phyloP scores from a whole-genome alignment of 2,329 filamentous ascomycete genomes.

The Exophiala calicioides region DNA sequence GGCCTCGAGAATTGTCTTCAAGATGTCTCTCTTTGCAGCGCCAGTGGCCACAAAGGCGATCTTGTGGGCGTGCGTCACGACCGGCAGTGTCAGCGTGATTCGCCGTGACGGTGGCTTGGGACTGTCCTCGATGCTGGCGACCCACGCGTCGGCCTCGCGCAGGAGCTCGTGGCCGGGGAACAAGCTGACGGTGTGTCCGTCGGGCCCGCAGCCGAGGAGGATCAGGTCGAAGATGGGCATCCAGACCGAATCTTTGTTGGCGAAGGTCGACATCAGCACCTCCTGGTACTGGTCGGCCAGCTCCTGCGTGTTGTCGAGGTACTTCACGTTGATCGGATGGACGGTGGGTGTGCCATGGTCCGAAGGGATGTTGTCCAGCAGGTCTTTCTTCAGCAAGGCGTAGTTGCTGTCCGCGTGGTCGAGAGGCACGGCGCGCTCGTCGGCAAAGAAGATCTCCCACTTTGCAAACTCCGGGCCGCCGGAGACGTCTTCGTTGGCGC shows the following conservation, averaged over 20 bases:
- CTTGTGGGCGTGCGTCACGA: conserved; percentile 81
- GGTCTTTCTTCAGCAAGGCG: conserved; percentile 78
- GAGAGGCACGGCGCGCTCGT: conserved; percentile 91
- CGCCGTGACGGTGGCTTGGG: conserved; percentile 90
- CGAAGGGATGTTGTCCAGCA: conserved; percentile 82
- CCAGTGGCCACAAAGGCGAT: conserved; percentile 93
- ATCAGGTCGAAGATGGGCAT: conserved; percentile 93
- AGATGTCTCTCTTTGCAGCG: conserved; percentile 81
- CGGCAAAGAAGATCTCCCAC: conserved; percentile 98
- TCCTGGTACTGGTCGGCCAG: conserved; percentile 93
- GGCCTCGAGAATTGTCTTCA: conserved; percentile 87
- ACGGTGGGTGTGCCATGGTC: conserved; percentile 68
- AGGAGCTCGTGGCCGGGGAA: conserved; percentile 89
- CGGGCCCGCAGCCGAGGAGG: conserved; percentile 88
- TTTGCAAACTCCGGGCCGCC: conserved; percentile 65
- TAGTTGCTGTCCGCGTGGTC: conserved; percentile 96
- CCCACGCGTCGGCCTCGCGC: conserved; percentile 86
- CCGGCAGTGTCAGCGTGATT: conserved; percentile 89
- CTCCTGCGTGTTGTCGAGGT: conserved; percentile 77
- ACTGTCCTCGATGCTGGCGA: conserved; percentile 85
- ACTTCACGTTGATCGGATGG: conserved; percentile 71
- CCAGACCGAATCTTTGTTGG: conserved; percentile 88
- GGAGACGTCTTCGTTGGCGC: conserved; percentile 35
- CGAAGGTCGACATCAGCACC: conserved; percentile 79
- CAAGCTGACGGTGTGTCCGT: conserved; percentile 94